Conservation (phyloP, 345 rosid genomes). For the Moricandia arvensis region DNA sequence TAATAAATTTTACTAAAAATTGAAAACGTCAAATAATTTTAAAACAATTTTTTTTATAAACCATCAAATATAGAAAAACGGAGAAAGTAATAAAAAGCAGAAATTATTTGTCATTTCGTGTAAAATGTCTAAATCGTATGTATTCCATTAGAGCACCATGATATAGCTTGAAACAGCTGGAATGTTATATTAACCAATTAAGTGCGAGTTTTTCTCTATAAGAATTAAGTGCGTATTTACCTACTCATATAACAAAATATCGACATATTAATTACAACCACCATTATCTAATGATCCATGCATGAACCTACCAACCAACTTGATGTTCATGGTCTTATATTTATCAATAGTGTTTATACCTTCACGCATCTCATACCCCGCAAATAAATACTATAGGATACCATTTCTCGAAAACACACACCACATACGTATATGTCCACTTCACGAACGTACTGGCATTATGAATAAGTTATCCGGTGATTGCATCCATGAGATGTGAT, state of each 20-base stretch:
- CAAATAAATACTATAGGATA: neutral
- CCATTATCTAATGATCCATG: slow-evolving; percentile 7
- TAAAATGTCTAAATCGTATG: neutral
- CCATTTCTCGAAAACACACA: neutral
- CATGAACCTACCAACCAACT: slow-evolving; percentile 14
- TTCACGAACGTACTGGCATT: neutral
- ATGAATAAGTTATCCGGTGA: neutral
- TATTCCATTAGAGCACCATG: neutral
- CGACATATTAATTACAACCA: slow-evolving; percentile 2
- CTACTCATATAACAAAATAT: neutral
- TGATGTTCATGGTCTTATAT: neutral
- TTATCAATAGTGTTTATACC: neutral
- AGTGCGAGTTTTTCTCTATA: neutral
- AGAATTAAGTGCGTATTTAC: slow-evolving; percentile 17
- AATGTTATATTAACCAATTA: slow-evolving; percentile 10
- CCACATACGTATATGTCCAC: neutral
- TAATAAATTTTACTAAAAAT: too few relatives aligned
- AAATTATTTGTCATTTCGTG: neutral
- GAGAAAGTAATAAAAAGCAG: too few relatives aligned
- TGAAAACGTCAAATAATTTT: too few relatives aligned
- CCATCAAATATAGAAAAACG: too few relatives aligned
- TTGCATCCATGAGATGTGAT: neutral
- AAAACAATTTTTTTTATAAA: too few relatives aligned
- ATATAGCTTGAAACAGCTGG: neutral
- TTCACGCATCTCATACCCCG: neutral